These are phyloP conservation scores for Acanthamoeba pearcei DNA, from an alignment of 208 protist species.

Conservation along the genomic window DNA sequence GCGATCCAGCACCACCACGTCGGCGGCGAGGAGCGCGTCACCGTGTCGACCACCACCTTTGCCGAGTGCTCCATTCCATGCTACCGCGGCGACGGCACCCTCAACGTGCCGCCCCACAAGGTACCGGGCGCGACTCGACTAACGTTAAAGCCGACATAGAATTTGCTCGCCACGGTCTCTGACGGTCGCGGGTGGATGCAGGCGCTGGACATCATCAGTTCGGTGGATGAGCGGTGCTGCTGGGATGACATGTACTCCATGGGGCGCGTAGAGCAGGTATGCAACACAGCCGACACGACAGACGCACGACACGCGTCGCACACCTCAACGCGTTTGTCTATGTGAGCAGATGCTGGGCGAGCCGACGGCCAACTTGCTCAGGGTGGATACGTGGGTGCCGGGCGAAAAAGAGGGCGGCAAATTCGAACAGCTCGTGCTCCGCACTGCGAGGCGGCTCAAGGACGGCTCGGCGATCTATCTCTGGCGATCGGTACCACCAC, in stretches of 20 bases:
- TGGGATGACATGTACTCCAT: conserved; percentile 45
- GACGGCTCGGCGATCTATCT: conserved; percentile 7
- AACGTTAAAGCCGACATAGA: no score
- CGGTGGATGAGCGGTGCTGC: conserved; percentile 42
- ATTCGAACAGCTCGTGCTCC: conserved; percentile 21
- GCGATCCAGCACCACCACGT: neutral
- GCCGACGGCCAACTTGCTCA: neutral
- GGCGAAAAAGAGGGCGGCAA: neutral
- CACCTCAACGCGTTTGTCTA: no score
- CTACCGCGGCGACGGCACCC: neutral
- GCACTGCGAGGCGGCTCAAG: neutral
- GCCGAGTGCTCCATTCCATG: neutral
- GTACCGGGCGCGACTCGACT: neutral
- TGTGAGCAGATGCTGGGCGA: neutral
- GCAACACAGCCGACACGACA: no score
- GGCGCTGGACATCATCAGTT: conserved; percentile 41
- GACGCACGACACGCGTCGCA: no score
- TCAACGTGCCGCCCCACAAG: conserved; percentile 44
- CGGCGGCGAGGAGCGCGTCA: neutral
- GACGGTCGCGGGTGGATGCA: neutral
- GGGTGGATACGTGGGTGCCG: conserved; percentile 19
- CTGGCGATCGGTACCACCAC: neutral
- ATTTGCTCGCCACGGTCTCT: neutral
- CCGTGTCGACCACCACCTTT: neutral
- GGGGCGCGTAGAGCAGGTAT: neutral